Evolutionary conservation across 148 eudicot species (phyloP).

Genomic region (Vaccinium darrowii): DNA sequence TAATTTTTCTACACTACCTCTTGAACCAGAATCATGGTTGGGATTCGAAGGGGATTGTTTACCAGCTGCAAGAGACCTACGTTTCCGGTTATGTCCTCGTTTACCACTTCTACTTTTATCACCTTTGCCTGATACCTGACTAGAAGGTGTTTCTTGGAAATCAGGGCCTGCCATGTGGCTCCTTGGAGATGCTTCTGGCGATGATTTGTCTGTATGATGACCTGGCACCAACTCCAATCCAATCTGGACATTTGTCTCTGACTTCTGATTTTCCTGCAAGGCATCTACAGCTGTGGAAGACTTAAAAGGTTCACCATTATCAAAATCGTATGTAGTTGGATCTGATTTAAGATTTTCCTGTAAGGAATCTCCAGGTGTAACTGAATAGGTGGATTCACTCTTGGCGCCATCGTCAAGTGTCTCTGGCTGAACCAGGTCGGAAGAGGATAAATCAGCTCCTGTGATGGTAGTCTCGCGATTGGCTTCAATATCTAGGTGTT

Average conservation of each 20-base stretch:
- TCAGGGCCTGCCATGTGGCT: constrained; percentile 54
- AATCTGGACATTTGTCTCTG: constrained; percentile 28
- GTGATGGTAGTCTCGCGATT: constrained; percentile 22
- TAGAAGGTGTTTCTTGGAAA: constrained; percentile 76
- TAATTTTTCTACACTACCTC: constrained; percentile 56
- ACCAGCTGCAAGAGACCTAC: constrained; percentile 47
- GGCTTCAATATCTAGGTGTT: constrained; percentile 28
- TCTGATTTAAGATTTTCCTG: background rate
- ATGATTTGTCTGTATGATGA: constrained; percentile 32
- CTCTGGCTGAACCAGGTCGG: constrained; percentile 31
- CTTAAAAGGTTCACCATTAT: constrained; percentile 16
- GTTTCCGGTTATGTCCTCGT: constrained; percentile 45
- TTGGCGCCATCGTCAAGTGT: constrained; percentile 22
- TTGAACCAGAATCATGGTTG: constrained; percentile 51
- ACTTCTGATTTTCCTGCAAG: constrained; percentile 28
- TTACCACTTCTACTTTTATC: constrained; percentile 55
- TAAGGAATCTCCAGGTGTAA: background rate
- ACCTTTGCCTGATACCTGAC: constrained; percentile 59
- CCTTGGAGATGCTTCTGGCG: constrained; percentile 68
- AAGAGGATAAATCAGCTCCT: constrained; percentile 28
- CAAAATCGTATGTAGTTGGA: constrained; percentile 8
- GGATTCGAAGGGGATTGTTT: constrained; percentile 46
- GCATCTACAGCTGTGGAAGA: constrained; percentile 26
- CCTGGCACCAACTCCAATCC: constrained; percentile 28
- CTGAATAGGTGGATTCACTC: background rate